Evolutionary conservation across 345 rosid genomes (phyloP).

Genomic region (Syzygium aqueum): DNA sequence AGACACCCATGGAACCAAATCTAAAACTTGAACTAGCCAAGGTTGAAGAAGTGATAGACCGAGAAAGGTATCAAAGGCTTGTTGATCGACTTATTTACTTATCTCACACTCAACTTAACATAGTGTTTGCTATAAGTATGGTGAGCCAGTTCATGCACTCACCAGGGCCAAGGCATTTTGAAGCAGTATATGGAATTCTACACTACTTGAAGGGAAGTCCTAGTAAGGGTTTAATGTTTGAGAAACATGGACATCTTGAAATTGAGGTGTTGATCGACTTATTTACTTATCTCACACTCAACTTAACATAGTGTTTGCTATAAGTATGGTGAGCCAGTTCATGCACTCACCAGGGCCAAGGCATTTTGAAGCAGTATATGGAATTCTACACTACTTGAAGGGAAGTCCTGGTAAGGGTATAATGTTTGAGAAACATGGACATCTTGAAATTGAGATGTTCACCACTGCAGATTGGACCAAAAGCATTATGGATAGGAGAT

Average conservation of each 20-base stretch:
- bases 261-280: too few relatives aligned
- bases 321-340: background rate
- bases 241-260: too few relatives aligned
- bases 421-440: background rate
- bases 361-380: background rate
- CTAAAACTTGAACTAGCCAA: background rate
- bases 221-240: too few relatives aligned
- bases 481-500: background rate
- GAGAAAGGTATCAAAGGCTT: background rate
- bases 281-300: background rate
- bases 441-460: background rate
- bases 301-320: rapidly evolving
- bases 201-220: too few relatives aligned
- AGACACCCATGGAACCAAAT: background rate
- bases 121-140: too few relatives aligned
- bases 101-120: too few relatives aligned
- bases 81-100: background rate
- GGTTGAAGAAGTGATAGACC: background rate
- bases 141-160: too few relatives aligned
- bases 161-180: too few relatives aligned
- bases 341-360: background rate
- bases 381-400: background rate
- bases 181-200: too few relatives aligned
- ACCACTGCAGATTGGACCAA: rapidly evolving
- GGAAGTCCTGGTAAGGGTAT: background rate